These are phyloP conservation scores for Coleophoma eucalyptorum DNA, from an alignment of 2,329 filamentous ascomycete species.

Conservation along the genomic window DNA sequence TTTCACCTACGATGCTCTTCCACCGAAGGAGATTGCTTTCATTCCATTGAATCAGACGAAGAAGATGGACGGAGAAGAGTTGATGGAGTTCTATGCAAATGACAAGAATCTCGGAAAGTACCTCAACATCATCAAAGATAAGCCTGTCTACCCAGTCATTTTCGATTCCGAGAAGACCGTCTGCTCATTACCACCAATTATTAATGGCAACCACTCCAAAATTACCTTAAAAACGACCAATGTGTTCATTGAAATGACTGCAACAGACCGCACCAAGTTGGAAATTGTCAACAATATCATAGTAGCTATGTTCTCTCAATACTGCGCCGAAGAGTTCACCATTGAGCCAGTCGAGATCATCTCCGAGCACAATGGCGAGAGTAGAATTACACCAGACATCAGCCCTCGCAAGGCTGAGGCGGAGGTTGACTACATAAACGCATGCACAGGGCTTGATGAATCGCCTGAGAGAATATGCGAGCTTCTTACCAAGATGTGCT, in stretches of 20 bases:
- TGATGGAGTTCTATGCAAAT: slow-evolving; percentile 94
- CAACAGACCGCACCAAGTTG: slow-evolving; percentile 91
- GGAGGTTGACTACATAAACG: slow-evolving; percentile 90
- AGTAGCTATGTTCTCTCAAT: slow-evolving; percentile 94
- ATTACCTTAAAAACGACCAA: slow-evolving; percentile 90
- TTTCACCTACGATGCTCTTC: slow-evolving; percentile 92
- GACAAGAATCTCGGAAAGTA: slow-evolving; percentile 89
- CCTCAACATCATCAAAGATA: slow-evolving; percentile 91
- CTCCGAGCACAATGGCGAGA: slow-evolving; percentile 85
- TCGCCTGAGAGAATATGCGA: slow-evolving; percentile 72
- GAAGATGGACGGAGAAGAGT: slow-evolving; percentile 79
- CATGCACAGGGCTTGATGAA: slow-evolving; percentile 79
- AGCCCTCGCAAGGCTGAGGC: slow-evolving; percentile 73
- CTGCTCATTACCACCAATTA: slow-evolving; percentile 93
- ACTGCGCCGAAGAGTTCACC: slow-evolving; percentile 84
- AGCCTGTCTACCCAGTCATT: slow-evolving; percentile 92
- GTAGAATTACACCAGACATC: slow-evolving; percentile 77
- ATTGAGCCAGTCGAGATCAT: slow-evolving; percentile 91
- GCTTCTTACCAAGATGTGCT: slow-evolving; percentile 85
- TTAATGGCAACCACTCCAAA: slow-evolving; percentile 96
- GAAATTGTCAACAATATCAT: slow-evolving; percentile 95
- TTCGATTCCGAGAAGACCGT: slow-evolving; percentile 84
- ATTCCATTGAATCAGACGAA: slow-evolving; percentile 85
- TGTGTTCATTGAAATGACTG: slow-evolving; percentile 95
- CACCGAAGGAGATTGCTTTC: slow-evolving; percentile 91